Percentiles rank a stretch among this genome's conserved stretches.
phyloP scores from a whole-genome alignment of 179 eudicot genomes.

The Vitellaria paradoxa region DNA sequence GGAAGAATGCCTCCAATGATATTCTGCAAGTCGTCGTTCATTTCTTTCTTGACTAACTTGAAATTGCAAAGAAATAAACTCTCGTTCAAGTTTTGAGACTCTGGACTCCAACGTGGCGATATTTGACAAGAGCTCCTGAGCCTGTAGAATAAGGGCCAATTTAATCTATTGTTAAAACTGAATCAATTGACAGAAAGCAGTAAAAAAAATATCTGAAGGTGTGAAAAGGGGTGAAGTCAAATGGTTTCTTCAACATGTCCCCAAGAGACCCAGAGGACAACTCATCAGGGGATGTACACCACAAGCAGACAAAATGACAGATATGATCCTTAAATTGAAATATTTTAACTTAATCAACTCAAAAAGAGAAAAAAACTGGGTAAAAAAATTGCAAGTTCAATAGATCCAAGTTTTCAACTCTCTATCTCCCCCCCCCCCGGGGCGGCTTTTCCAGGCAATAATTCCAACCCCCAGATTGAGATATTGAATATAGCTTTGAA shows the following conservation, averaged over 20 bases:
- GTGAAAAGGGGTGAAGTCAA: not conserved
- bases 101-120: conserved; percentile 17
- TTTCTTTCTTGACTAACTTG: conserved; percentile 28
- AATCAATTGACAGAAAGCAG: not conserved
- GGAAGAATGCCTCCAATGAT: conserved; percentile 20
- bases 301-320: not conserved
- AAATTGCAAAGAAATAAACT: conserved; percentile 21
- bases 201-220: not conserved
- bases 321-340: not conserved
- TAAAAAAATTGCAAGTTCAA: too few species aligned
- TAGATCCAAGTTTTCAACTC: too few species aligned
- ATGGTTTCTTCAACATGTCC: not conserved
- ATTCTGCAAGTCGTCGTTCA: conserved; percentile 24
- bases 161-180: not conserved
- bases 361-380: not conserved
- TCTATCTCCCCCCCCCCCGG: too few species aligned
- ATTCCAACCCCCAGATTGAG: not conserved
- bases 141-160: conserved; percentile 7
- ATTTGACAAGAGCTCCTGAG: conserved; percentile 21
- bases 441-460: not conserved
- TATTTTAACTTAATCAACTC: not conserved
- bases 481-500: not conserved
- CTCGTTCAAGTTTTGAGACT: conserved; percentile 23
- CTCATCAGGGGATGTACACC: not conserved
- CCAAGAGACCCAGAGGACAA: not conserved